Base-by-base conservation (phyloP, 148 eudicot genomes). In the Amaranthus palmeri region DNA sequence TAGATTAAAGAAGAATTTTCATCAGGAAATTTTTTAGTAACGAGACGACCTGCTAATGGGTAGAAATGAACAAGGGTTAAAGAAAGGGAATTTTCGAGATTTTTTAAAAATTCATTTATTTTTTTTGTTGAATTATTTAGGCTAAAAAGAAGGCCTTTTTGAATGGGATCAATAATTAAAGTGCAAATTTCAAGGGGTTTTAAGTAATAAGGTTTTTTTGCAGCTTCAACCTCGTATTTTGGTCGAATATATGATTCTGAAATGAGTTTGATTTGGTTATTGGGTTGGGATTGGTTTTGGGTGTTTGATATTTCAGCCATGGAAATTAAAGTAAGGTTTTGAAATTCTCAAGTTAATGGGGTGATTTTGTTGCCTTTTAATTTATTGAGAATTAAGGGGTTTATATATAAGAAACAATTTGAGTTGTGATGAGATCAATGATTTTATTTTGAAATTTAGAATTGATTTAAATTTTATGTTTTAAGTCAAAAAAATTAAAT, bases 81-180 rank as follows among this genome's bases (percentile, higher is more conserved):
- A 1, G 68, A 54, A 14, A 61, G 25, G 8, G 68, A n/a, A 10
- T 61, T 14, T 48, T 76, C 70, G 11, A 76, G 50, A 62, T 10
- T 72, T n/a, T 51, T 59, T 41, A 72, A 1, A 1, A 72, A 41
- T 61, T 15, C 7, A 41, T 42, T 14, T 13, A 72, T 1, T 10
- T 43, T 40, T 72, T 51, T 7, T 0, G 72, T 74, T 36, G 46
- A 6, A 6, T 14, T 62, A 6, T 54, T 59, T 11, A 52, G 11
- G 11, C 59, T 43, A 51, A 56, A 77, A 3, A 77, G 45, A 10
- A 77, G 71, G 44, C 80, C 80, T 17, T 64, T 65, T 72, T 77
- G 76, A 36, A 77, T 66, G 57, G 59, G 54, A 67, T 67, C 57
- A 4, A 71, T 18, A 0, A 45, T 11, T 46, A 77, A 44, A 41